Evolutionary conservation across 106 monocot genomes (phyloP), one percentile per base, ranked within the genome.

Genomic region (Acorus calamus): DNA sequence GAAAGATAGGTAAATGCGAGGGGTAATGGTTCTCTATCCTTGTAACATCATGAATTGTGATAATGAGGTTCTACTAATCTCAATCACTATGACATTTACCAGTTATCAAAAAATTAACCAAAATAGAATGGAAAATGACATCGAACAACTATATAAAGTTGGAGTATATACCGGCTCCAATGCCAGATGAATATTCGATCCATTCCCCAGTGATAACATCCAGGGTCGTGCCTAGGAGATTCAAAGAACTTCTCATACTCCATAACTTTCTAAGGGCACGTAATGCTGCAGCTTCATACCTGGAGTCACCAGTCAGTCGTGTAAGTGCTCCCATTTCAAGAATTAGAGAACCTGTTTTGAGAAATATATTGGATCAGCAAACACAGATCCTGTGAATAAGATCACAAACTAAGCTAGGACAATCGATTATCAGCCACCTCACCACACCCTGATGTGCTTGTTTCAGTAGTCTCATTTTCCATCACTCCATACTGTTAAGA

Each of bases 381-480:
- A 11, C 59, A 5, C 6, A 12, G 7, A 53, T 58, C 7, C n/a
- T 57, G 52, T 42, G 53, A 66, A 70, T 28, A n/a, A 59, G 63
- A 65, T 50, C 7, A 42, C n/a, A 47, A 67, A 14, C 10, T 14
- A n/a, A 28, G 44, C 44, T 62, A 50, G 12, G 43, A 56, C 42
- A 49, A 4, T 14, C 46, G 52, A 43, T 5, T 13, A 46, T 66
- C 8, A 69, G 53, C 50, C 3, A 42, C 52, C 86, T 83, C 60
- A 94, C 89, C 89, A 60, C 89, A 86, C 48, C 93, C 93, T 66
- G 93, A 94, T 84, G 89, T 94, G 79, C 89, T 89, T 63, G 89
- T 94, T 84, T 94, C 93, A 67, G 89, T 79, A 72, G 89, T 89
- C 59, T 94, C 93, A 73, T 89, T 84, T 65, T 86, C 79, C 66